Percentiles rank a stretch among this genome's conserved stretches.
Conservation (phyloP, 768 basidiomycete genomes). For the Auricularia sp. region DNA sequence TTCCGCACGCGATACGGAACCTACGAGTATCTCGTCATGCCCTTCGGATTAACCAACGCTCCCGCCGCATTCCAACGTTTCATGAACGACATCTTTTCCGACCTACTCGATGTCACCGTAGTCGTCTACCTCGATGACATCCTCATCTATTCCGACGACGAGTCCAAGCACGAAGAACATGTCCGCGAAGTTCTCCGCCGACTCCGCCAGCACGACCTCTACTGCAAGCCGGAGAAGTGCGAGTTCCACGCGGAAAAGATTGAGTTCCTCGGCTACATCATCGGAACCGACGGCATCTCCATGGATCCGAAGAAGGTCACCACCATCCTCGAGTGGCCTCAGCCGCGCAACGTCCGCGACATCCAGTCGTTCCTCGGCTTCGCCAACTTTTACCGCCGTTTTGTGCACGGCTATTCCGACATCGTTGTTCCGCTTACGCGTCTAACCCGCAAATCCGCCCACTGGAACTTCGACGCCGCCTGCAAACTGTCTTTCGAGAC, state of each 20-base stretch:
- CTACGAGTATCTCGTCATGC: constrained; percentile 32
- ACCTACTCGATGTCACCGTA: constrained; percentile 29
- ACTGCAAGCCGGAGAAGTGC: constrained; percentile 28
- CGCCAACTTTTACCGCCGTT: constrained; percentile 23
- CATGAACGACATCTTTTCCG: constrained; percentile 22
- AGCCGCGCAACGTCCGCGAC: constrained; percentile 21
- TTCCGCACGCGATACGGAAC: constrained; percentile 28
- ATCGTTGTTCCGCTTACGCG: constrained; percentile 22
- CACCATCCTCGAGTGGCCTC: constrained; percentile 28
- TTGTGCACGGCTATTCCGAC: constrained; percentile 23
- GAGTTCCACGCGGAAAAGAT: constrained; percentile 27
- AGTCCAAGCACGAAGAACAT: constrained; percentile 25
- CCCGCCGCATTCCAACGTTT: constrained; percentile 35
- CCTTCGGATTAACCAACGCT: constrained; percentile 28
- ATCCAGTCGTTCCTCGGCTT: constrained; percentile 25
- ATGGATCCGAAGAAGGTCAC: constrained; percentile 25
- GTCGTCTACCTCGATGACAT: constrained; percentile 38
- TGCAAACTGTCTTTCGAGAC: constrained; percentile 17
- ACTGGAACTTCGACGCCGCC: constrained; percentile 12
- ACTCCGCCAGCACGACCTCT: constrained; percentile 19
- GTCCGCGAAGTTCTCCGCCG: constrained; percentile 25
- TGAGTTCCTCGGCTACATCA: constrained; percentile 28
- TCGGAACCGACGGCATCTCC: constrained; percentile 1
- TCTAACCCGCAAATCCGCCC: constrained; percentile 19
- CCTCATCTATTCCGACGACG: constrained; percentile 29